Evolutionary conservation across 805 yeast species (phyloP), one percentile per base, ranked within the genome.

Genomic region (Myxozyma geophila): DNA sequence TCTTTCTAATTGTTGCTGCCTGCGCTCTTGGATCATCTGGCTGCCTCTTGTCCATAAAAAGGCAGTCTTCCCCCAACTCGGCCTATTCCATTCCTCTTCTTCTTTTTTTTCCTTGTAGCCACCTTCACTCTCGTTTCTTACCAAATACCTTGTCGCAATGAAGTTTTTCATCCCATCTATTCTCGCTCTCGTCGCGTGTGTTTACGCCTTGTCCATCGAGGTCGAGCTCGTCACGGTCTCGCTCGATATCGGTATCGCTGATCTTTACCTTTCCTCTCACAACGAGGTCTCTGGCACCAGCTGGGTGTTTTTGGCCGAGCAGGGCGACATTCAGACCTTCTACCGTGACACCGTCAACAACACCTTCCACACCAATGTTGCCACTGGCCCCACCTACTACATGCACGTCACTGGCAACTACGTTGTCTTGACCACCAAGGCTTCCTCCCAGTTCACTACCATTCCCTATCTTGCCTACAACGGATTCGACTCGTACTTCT

Each of bases 101-200:
- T 39, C 41, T 46, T 23, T 23, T 46, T 15, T 28, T 46, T 19
- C 50, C 10, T 46, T 23, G 47, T 43, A 43, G 10, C 17, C 50
- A 46, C 50, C 50, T 43, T 46, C 50, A 46, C 50, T 46, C 35
- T 46, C 50, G 50, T 46, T 46, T 46, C 35, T 19, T 46, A 19
- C 15, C 28, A 28, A 21, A 10, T 10, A 13, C 12, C 50, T 19
- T 19, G 19, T 46, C 28, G 35, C 50, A 46, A 46, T 46, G 50
- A 46, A 46, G 36, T 21, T 46, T 23, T 21, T 46, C 35, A 19
- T 46, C 35, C 50, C 50, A 28, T 19, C 50, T 46, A 28, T 46
- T 10, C 21, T 46, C 13, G 21, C 50, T 12, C 50, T 46, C 50
- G n/a, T 46, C 35, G 50, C n/a, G 35, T 4, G 35, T 21, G 50